These are phyloP conservation scores for Cryphonectria japonica DNA, from an alignment of 2,329 filamentous ascomycete species.

Conservation along the genomic window DNA sequence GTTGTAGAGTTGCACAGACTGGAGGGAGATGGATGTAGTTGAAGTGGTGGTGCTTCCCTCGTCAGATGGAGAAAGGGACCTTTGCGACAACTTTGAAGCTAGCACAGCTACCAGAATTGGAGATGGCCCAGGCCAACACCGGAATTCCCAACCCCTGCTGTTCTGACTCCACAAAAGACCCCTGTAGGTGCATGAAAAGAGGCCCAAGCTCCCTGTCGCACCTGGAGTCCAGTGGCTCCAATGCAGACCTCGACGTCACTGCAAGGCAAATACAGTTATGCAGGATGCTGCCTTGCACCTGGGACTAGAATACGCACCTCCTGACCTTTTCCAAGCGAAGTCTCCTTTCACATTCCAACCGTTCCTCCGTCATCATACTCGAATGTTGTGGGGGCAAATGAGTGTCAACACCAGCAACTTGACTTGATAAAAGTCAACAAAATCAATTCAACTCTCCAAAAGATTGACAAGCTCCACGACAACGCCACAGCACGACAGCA, in stretches of 20 bases:
- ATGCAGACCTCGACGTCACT: slow-evolving; percentile 10
- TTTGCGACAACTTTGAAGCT: neutral
- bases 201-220: slow-evolving; percentile 27
- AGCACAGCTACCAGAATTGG: slow-evolving; percentile 13
- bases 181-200: slow-evolving; percentile 12
- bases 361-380: neutral
- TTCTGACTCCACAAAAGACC: neutral
- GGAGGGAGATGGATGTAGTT: neutral
- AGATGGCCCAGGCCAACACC: slow-evolving; percentile 10
- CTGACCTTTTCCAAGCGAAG: neutral
- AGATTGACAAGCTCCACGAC: slow-evolving; percentile 1
- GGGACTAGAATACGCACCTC: slow-evolving; percentile 5
- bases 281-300: neutral
- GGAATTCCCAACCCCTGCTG: neutral
- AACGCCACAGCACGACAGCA: neutral
- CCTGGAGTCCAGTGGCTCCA: slow-evolving; percentile 9
- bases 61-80: neutral
- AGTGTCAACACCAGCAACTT: neutral
- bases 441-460: neutral
- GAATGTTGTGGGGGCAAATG: neutral
- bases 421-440: neutral
- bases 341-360: slow-evolving; percentile 2
- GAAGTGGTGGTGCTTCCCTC: neutral
- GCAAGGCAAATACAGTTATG: neutral
- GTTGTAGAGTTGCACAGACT: neutral